These are phyloP conservation scores for Termitomyces eurrhizus DNA, from an alignment of 768 basidiomycete species.

Conservation along the genomic window DNA sequence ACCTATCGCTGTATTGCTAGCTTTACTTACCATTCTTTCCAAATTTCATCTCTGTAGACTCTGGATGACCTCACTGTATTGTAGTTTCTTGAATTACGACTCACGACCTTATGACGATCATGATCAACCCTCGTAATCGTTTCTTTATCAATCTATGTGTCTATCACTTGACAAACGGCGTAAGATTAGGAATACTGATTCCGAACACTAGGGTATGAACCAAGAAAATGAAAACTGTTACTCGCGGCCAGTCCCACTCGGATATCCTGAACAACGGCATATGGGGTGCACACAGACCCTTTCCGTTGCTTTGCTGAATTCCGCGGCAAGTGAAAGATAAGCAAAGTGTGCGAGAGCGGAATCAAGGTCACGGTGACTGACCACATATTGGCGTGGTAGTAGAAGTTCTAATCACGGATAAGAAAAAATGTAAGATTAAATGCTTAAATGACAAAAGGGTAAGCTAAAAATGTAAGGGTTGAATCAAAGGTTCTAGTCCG, in stretches of 20 bases:
- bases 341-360: neutral
- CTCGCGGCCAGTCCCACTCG: too few species aligned
- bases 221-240: too few species aligned
- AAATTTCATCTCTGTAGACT: neutral
- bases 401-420: neutral
- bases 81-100: neutral
- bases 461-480: neutral
- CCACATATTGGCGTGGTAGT: too few species aligned
- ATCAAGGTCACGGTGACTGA: neutral
- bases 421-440: neutral
- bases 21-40: neutral
- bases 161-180: neutral
- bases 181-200: neutral
- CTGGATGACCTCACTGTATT: neutral
- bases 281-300: too few species aligned
- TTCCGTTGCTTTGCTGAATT: too few species aligned
- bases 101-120: neutral
- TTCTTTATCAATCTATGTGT: neutral
- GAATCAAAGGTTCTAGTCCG: neutral
- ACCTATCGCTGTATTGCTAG: neutral
- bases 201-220: too few species aligned
- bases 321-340: too few species aligned
- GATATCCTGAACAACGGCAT: too few species aligned
- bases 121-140: neutral
- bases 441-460: neutral